A percentile compares a stretch with the other conserved stretches of the same genome.
Conservation (phyloP, 2,329 filamentous ascomycete genomes). For the Botrytis medusae region DNA sequence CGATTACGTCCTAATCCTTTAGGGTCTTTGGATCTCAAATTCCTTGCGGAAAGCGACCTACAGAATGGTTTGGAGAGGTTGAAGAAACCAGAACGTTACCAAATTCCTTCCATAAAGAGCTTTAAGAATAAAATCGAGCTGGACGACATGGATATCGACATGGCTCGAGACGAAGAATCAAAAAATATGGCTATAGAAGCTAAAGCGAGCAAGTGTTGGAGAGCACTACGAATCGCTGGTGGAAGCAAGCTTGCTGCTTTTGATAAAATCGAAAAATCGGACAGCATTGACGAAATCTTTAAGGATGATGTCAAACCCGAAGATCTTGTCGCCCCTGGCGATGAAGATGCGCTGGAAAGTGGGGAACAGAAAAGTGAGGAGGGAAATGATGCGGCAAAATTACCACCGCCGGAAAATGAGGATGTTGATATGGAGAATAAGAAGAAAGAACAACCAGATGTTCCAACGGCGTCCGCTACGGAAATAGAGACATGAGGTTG, state of each 20-base stretch:
- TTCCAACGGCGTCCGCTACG: background rate
- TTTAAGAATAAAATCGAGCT: slow-evolving; percentile 74
- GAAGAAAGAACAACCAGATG: background rate
- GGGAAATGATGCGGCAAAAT: slow-evolving; percentile 19
- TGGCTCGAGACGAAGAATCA: slow-evolving; percentile 63
- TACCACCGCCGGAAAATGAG: slow-evolving; percentile 12
- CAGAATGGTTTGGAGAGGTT: slow-evolving; percentile 66
- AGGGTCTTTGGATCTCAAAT: slow-evolving; percentile 73
- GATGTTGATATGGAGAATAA: slow-evolving; percentile 15
- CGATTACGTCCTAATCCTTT: slow-evolving; percentile 67
- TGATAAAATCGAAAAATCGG: slow-evolving; percentile 83
- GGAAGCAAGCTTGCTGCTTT: slow-evolving; percentile 73
- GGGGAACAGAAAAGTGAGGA: slow-evolving; percentile 30
- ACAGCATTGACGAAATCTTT: slow-evolving; percentile 63
- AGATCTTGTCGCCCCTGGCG: slow-evolving; percentile 37
- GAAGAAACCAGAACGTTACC: slow-evolving; percentile 63
- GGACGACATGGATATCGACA: slow-evolving; percentile 83
- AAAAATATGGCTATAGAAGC: slow-evolving; percentile 61
- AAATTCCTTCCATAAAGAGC: slow-evolving; percentile 65
- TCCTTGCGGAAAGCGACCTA: slow-evolving; percentile 67
- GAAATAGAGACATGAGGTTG: background rate
- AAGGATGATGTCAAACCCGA: slow-evolving; percentile 47
- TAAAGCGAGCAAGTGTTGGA: slow-evolving; percentile 89
- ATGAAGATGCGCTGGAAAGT: slow-evolving; percentile 41
- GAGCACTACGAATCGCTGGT: slow-evolving; percentile 78